phyloP scores from a whole-genome alignment of 345 rosid species.

The Cochlearia excelsa region DNA sequence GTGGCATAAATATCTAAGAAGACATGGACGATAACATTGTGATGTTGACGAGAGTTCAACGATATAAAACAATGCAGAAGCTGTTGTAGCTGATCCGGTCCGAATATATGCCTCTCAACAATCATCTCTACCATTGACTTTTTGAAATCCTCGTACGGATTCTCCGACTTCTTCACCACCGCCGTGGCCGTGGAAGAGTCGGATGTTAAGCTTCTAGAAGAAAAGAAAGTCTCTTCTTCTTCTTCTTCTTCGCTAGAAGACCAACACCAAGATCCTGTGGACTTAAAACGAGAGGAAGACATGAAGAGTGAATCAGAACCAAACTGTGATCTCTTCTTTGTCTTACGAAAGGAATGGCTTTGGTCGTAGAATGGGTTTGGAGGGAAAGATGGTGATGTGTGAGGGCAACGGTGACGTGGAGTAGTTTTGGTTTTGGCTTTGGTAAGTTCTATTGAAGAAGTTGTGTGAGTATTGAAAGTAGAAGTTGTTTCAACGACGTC shows the following conservation, averaged over 20 bases:
- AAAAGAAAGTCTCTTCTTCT: slow-evolving; percentile 45
- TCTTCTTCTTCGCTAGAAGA: slow-evolving; percentile 69
- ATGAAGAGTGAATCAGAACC: slow-evolving; percentile 27
- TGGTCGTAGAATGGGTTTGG: slow-evolving; percentile 42
- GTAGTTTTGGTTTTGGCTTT: slow-evolving; percentile 16
- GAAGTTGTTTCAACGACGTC: slow-evolving; percentile 41
- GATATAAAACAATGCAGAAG: slow-evolving; percentile 70
- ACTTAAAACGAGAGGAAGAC: slow-evolving; percentile 37
- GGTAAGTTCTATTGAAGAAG: slow-evolving; percentile 19
- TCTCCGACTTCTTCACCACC: slow-evolving; percentile 71
- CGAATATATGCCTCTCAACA: slow-evolving; percentile 64
- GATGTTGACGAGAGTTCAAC: slow-evolving; percentile 65
- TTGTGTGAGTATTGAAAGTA: slow-evolving; percentile 11
- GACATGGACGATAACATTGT: slow-evolving; percentile 56
- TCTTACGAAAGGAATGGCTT: slow-evolving; percentile 31
- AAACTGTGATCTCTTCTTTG: slow-evolving; percentile 22
- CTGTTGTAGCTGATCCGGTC: slow-evolving; percentile 53
- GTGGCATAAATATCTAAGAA: slow-evolving; percentile 68
- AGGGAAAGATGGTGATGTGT: slow-evolving; percentile 22
- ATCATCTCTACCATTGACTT: slow-evolving; percentile 88
- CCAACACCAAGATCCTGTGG: slow-evolving; percentile 46
- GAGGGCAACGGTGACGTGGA: neutral
- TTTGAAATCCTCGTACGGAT: slow-evolving; percentile 69
- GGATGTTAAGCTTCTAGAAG: slow-evolving; percentile 68
- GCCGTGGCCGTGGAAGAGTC: slow-evolving; percentile 45